Percentiles rank a stretch among this genome's conserved stretches.
phyloP scores from a whole-genome alignment of 2,329 filamentous ascomycete genomes.

The Ceratocystis smalleyi region DNA sequence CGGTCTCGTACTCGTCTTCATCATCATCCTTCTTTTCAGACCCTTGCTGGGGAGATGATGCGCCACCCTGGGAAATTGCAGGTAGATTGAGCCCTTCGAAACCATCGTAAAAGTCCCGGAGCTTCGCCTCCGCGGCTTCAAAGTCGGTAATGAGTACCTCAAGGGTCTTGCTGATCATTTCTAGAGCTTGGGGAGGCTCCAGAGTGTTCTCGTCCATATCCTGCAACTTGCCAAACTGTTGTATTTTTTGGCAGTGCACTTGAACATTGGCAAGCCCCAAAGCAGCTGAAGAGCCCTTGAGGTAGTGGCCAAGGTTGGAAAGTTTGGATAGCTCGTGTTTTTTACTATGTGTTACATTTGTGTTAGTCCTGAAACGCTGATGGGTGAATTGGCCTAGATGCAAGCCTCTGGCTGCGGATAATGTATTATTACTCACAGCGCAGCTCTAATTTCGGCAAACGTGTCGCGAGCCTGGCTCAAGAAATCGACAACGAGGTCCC shows the following conservation, averaged over 20 bases:
- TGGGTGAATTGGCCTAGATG: neutral
- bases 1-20: conserved; percentile 8
- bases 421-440: conserved; percentile 51
- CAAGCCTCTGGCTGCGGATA: neutral
- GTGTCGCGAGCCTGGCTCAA: conserved; percentile 82
- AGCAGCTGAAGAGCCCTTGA: conserved; percentile 93
- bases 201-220: conserved; percentile 55
- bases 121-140: conserved; percentile 50
- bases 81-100: neutral
- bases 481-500: conserved; percentile 77
- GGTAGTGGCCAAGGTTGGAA: conserved; percentile 78
- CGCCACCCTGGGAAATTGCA: neutral
- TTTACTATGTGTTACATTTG: conserved; percentile 33
- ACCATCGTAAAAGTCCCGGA: conserved; percentile 48
- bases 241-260: conserved; percentile 90
- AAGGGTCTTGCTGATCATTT: conserved; percentile 55
- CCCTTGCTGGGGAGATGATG: conserved; percentile 11
- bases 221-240: conserved; percentile 73
- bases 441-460: conserved; percentile 67
- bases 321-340: conserved; percentile 55
- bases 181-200: conserved; percentile 55
- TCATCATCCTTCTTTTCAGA: conserved; percentile 11
- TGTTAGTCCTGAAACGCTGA: neutral
- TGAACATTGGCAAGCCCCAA: conserved; percentile 81
- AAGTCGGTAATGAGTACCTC: conserved; percentile 62